Percentiles rank a stretch among this genome's conserved stretches.
Evolutionary conservation across 2,329 filamentous ascomycete genomes (phyloP).

Genomic region (Moelleriella libera): DNA sequence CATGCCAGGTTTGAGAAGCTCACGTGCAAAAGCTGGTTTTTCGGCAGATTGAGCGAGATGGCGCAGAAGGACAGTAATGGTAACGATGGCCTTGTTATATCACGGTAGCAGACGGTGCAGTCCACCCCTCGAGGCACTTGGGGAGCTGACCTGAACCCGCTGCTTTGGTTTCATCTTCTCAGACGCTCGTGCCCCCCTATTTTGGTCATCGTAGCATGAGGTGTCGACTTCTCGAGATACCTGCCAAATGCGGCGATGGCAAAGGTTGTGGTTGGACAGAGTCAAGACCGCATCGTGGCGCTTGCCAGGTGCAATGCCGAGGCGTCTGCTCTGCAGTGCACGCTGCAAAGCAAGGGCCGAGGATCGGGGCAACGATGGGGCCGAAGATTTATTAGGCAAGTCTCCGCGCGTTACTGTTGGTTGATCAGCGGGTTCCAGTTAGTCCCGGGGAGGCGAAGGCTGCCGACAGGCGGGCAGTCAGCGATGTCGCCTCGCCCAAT

Average conservation of each 20-base stretch:
- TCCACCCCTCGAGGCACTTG: no score
- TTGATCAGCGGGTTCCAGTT: constrained; percentile 1
- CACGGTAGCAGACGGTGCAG: no score
- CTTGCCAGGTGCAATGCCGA: no score
- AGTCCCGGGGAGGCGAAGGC: background rate
- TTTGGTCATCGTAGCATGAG: background rate
- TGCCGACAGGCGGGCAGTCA: background rate
- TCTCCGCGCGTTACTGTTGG: constrained; percentile 5
- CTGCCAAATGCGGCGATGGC: constrained; percentile 2
- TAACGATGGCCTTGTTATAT: background rate
- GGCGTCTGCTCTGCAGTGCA: background rate
- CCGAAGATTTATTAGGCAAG: background rate
- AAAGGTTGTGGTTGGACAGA: constrained; percentile 1
- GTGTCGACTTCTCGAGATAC: constrained; percentile 1
- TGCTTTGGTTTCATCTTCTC: background rate
- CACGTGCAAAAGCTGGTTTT: constrained; percentile 13
- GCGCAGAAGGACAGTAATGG: constrained; percentile 7
- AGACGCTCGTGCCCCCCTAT: background rate
- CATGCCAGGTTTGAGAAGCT: constrained; percentile 5
- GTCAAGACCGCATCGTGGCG: background rate
- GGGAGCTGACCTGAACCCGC: no score
- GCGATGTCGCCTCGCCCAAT: constrained; percentile 5
- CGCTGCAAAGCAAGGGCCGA: background rate
- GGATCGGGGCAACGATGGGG: background rate
- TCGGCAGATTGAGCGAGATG: constrained; percentile 16